Evolutionary conservation across 139 green algal genomes (phyloP), one percentile per base, ranked within the genome.

Genomic region (Coelastrella sp.): DNA sequence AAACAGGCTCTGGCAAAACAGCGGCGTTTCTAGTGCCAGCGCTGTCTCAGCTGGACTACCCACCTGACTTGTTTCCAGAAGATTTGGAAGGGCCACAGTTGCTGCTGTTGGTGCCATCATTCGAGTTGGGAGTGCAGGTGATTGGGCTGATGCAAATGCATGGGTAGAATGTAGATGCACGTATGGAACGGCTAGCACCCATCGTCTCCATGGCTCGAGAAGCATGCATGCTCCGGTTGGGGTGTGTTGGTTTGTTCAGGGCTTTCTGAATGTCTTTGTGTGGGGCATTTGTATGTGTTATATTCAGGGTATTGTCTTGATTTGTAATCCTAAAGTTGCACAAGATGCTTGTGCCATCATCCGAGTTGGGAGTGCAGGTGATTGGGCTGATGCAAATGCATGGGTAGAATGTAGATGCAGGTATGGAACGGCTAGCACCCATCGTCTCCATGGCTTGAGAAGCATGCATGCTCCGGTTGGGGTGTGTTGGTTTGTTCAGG

Each of bases 81-180:
- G 94, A 98, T 56, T 86, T 98, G 65, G 90, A 96, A 74, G 96
- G 93, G 32, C 95, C 96, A 5, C 95, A 97, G 92, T 89, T 93
- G 7, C 75, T 99, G 61, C 87, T 99, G 14, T 78, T 99, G 65
- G 96, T 98, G 65, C 97, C 97, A 0, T 97, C 95, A 1, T 92
- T 96, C 71, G 97, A 99, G 92, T 95, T 99, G 87, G 97, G 97
- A 6, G 97, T 98, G 78, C 97, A 99, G 94, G 91, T 94, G 60
- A 32, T 56, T 78, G 57, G n/a, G n/a, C n/a, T n/a, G n/a, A n/a
- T n/a, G n/a, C n/a, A n/a, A n/a, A n/a, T n/a, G n/a, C n/a, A n/a
- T n/a, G n/a, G n/a, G n/a, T n/a, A n/a, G n/a, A n/a, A n/a, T n/a
- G n/a, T n/a, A n/a, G n/a, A n/a, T n/a, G n/a, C n/a, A n/a, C n/a